Evolutionary conservation across 2,329 filamentous ascomycete genomes (phyloP), one percentile per base, ranked within the genome.

Genomic region (Chaetothyriales sp.): DNA sequence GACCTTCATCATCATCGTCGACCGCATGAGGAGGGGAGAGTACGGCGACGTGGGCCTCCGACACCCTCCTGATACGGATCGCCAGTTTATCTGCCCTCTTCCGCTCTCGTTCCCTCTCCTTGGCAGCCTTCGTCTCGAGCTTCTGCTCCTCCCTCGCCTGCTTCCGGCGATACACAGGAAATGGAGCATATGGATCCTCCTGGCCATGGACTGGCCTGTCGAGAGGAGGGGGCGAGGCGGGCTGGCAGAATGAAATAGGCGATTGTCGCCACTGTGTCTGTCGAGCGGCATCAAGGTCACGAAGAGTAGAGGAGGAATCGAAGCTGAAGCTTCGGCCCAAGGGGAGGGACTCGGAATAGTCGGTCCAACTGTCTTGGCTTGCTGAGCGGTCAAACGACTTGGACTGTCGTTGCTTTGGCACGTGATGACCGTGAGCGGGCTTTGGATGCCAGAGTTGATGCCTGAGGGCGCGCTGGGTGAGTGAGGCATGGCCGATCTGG

Each of bases 141-240:
- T 54, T 56, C 20, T 58, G 53, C 28, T 59, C 48, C 51, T 54
- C 57, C 25, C 51, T 54, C 20, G 56, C 53, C 20, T 56, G 49
- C 28, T 54, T 59, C 20, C 57, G 46, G 4, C 50, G 56, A 37
- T 54, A 51, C 33, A 54, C 47, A 15, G 50, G 25, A n/a, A 52
- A 40, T 5, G 51, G 48, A 18, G 52, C 51, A 37, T 47, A 52
- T 15, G 50, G 54, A 33, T 57, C 47, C 18, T 57, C 47, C 18
- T 56, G 53, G 51, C 50, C 28, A 25, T 47, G 18, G 43, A 46
- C 47, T 29, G 29, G 43, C 44, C 43, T 51, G 13, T 46, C 50
- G 25, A 51, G 45, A 20, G 49, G 46, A 1, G 49, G 4, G 40
- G 47, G 10, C 28, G 29, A 19, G 47, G 48, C 43, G 47, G 54